Conservation (phyloP, 2,329 filamentous ascomycete genomes). For the Penicillium freii region DNA sequence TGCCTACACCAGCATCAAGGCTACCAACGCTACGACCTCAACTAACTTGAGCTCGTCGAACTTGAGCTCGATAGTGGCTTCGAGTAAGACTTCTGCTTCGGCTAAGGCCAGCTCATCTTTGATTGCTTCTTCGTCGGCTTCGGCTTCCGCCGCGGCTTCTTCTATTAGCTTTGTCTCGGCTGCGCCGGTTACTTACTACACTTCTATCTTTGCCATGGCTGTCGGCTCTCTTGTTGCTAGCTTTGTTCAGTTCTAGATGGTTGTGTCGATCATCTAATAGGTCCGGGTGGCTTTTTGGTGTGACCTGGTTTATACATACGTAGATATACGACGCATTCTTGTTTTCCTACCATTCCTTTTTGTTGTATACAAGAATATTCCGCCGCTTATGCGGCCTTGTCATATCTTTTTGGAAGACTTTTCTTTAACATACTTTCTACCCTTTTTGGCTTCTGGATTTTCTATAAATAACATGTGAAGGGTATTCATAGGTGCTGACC, state of each 20-base stretch:
- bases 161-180: background rate
- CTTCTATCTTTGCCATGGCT: background rate
- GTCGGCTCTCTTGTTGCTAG: background rate
- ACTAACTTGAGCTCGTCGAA: conserved; percentile 26
- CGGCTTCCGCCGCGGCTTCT: conserved; percentile 2
- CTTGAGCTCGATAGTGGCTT: background rate
- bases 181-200: conserved; percentile 15
- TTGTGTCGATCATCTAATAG: background rate
- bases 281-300: background rate
- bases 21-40: conserved; percentile 3
- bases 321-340: background rate
- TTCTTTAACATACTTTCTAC: background rate
- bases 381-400: background rate
- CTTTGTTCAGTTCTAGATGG: background rate
- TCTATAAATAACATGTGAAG: too few species aligned
- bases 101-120: conserved; percentile 12
- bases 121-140: conserved; percentile 14
- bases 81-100: background rate
- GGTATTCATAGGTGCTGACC: too few species aligned
- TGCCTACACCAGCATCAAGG: conserved; percentile 62
- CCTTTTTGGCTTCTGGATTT: too few species aligned
- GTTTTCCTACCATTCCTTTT: background rate
- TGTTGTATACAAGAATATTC: background rate
- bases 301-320: background rate
- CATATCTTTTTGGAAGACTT: background rate